Conservation (phyloP, 148 eudicot genomes). For the Polygonum maritimum region DNA sequence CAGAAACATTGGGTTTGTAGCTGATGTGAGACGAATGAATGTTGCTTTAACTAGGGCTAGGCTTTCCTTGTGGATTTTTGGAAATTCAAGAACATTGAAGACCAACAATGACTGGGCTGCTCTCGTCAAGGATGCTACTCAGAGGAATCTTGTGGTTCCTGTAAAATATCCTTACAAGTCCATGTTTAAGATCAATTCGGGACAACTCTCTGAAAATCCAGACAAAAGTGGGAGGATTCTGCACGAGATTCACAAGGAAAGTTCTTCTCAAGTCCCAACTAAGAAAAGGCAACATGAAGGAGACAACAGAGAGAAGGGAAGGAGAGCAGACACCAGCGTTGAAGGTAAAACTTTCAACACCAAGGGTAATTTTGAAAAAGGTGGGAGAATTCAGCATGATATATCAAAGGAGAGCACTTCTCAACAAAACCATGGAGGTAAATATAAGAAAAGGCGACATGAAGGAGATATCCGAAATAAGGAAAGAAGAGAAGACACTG, state of each 20-base stretch:
- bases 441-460: slow-evolving; percentile 24
- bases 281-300: no score
- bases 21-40: slow-evolving; percentile 98
- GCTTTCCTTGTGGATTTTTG: slow-evolving; percentile 88
- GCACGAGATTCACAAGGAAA: slow-evolving; percentile 19
- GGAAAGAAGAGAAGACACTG: slow-evolving; percentile 17
- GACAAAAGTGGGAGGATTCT: slow-evolving; percentile 27
- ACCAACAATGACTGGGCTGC: slow-evolving; percentile 82
- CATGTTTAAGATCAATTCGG: slow-evolving; percentile 26
- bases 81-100: slow-evolving; percentile 72
- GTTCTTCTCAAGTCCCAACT: slow-evolving; percentile 3
- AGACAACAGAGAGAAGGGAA: no score
- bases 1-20: slow-evolving; percentile 81
- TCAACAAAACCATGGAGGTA: slow-evolving; percentile 25
- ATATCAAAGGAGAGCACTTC: slow-evolving; percentile 19
- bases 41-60: slow-evolving; percentile 97
- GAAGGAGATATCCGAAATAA: slow-evolving; percentile 13
- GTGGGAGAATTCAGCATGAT: slow-evolving; percentile 20
- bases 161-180: slow-evolving; percentile 56
- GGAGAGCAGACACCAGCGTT: no score
- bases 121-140: slow-evolving; percentile 70
- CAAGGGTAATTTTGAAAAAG: slow-evolving; percentile 20
- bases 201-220: slow-evolving; percentile 22
- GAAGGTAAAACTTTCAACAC: slow-evolving; percentile 3
- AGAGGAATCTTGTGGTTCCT: slow-evolving; percentile 60